Conservation (phyloP, 2,329 filamentous ascomycete genomes). For the Colletotrichum somersetense region DNA sequence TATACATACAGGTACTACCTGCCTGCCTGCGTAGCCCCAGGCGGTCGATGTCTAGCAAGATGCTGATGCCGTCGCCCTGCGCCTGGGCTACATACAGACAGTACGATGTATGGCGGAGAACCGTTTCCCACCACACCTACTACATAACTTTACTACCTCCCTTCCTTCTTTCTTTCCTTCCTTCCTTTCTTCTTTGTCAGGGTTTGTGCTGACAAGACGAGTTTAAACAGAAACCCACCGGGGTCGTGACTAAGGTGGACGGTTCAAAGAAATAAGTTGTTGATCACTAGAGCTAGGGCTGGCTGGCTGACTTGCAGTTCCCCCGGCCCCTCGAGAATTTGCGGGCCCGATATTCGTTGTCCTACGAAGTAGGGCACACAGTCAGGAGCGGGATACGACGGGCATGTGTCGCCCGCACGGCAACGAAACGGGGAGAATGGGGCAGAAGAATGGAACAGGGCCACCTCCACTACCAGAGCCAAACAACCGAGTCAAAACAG, state of each 20-base stretch:
- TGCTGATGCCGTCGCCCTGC: not conserved
- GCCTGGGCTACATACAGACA: not conserved
- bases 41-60: not conserved
- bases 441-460: not conserved
- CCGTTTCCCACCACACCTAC: not conserved
- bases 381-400: not conserved
- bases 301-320: not conserved
- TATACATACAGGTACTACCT: too few relatives aligned
- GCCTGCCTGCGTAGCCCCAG: not conserved
- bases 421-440: not conserved
- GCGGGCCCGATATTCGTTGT: not conserved
- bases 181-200: not conserved
- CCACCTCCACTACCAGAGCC: not conserved
- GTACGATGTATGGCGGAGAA: not conserved
- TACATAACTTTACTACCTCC: too few relatives aligned
- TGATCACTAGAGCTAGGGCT: not conserved
- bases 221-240: not conserved
- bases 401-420: not conserved
- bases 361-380: not conserved
- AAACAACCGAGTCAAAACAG: conserved; percentile 1
- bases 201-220: not conserved
- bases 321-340: not conserved
- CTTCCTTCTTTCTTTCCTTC: not conserved
- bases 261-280: not conserved
- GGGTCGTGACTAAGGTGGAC: not conserved